Evolutionary conservation across 1,284 basidiomycete genomes (phyloP), one percentile per base, ranked within the genome.

Genomic region (Leccinum griseonigrum): DNA sequence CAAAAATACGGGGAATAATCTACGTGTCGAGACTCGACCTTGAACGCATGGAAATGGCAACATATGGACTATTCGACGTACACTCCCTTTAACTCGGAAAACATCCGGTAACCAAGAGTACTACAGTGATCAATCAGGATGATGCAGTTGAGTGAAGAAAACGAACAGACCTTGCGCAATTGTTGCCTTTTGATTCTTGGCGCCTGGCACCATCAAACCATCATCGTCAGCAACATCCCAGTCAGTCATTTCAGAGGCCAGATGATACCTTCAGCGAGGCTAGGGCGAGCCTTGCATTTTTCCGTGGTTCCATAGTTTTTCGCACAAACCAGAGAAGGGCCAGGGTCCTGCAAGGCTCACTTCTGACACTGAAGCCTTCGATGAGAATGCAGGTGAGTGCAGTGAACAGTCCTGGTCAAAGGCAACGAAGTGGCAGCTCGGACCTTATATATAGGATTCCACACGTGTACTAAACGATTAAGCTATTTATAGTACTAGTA

Each of bases 81-180:
- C 89, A 67, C 87, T 91, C 67, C 88, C 85, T 81, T 91, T 87
- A 66, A 94, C 65, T 31, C 92, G 85, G 53, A 95, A 80, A 31
- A 95, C 91, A 74, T 96, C 94, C 10, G 91, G 90, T 26, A 95
- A 78, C 91, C 94, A 96, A 38, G 92, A 92, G 71, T 94, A 94
- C 88, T 94, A 72, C 26, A 68, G 40, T 51, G 40, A 53, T 59
- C 10, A 56, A 58, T 56, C 28, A 57, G 46, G 8, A 36, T 7
- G 57, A 58, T 52, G 31, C 6, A 8, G 22, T 18, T 6, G 54
- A 28, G n/a, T n/a, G 18, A 29, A 31, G 28, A 34, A 57, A 61
- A 46, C 7, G 53, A 50, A 55, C 60, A 32, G 29, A 69, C 72
- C 62, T 75, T 74, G 59, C 72, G 74, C 26, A 74, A 43, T 0